Percentiles rank a stretch among this genome's conserved stretches.
Evolutionary conservation across 192 early-diverging fungal species (phyloP).

Genomic region (Jimgerdemannia flammicorona): DNA sequence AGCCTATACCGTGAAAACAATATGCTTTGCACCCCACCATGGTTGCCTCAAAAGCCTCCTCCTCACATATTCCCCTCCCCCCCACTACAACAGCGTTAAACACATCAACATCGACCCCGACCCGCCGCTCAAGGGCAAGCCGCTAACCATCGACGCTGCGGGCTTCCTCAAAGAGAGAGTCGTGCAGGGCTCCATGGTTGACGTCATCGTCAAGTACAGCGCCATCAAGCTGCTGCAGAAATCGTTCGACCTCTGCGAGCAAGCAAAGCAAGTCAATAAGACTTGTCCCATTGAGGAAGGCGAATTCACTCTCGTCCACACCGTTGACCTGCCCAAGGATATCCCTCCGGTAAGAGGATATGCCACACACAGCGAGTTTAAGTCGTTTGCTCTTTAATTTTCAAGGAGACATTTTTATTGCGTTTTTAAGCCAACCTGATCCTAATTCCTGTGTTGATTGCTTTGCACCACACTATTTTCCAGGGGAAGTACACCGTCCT

Average conservation of each 20-base stretch:
- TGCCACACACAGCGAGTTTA: too few relatives aligned
- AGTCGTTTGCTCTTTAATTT: constrained; percentile 4
- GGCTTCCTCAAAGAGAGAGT: constrained; percentile 38
- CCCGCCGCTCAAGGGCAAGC: constrained; percentile 43
- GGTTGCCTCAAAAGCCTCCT: background rate
- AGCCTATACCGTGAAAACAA: background rate
- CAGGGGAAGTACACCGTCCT: constrained; percentile 54
- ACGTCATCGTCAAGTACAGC: constrained; percentile 45
- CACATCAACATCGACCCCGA: constrained; percentile 43
- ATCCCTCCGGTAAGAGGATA: constrained; percentile 53
- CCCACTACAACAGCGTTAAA: constrained; percentile 36
- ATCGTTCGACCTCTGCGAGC: constrained; percentile 46
- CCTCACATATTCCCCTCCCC: background rate
- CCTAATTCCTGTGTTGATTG: background rate
- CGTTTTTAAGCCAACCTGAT: background rate
- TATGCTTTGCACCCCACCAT: background rate
- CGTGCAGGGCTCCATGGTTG: constrained; percentile 35
- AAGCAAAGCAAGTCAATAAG: constrained; percentile 39
- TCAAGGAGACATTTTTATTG: too few relatives aligned
- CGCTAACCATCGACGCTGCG: constrained; percentile 37
- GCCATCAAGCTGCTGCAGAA: constrained; percentile 43
- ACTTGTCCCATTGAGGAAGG: constrained; percentile 44
- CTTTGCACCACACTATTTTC: constrained; percentile 7
- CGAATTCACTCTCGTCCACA: constrained; percentile 29
- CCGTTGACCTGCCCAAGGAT: constrained; percentile 49